These are phyloP conservation scores for Ascochyta pisi DNA, from an alignment of 2,329 filamentous ascomycete species.

Conservation along the genomic window DNA sequence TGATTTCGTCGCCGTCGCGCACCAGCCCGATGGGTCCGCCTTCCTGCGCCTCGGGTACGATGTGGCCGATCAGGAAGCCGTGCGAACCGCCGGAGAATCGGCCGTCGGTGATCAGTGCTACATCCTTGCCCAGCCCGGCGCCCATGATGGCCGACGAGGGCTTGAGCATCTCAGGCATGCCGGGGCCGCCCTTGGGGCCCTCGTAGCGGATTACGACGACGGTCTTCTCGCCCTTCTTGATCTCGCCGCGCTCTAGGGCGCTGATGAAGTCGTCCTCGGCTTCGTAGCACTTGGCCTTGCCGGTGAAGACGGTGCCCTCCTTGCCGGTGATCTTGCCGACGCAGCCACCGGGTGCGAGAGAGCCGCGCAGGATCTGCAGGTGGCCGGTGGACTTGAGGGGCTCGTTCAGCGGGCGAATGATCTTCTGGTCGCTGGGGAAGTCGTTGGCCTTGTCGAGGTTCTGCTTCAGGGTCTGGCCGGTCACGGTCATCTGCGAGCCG, in stretches of 20 bases:
- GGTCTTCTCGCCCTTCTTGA: constrained; percentile 78
- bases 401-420: constrained; percentile 71
- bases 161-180: constrained; percentile 80
- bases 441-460: constrained; percentile 63
- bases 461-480: constrained; percentile 58
- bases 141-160: constrained; percentile 77
- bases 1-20: constrained; percentile 79
- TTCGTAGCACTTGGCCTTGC: constrained; percentile 74
- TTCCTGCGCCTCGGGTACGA: constrained; percentile 85
- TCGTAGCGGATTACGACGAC: constrained; percentile 79
- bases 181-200: constrained; percentile 75
- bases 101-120: constrained; percentile 76
- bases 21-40: constrained; percentile 86
- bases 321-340: constrained; percentile 82
- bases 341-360: constrained; percentile 71
- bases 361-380: constrained; percentile 75
- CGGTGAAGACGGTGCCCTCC: constrained; percentile 71
- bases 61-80: constrained; percentile 87
- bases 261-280: constrained; percentile 72
- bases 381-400: constrained; percentile 76
- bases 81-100: constrained; percentile 83
- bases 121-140: constrained; percentile 73
- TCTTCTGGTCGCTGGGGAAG: constrained; percentile 73
- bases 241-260: constrained; percentile 70
- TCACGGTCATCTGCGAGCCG: constrained; percentile 58